These are phyloP conservation scores for Millerozyma miso DNA, from an alignment of 805 yeast genomes.

Conservation along the genomic window DNA sequence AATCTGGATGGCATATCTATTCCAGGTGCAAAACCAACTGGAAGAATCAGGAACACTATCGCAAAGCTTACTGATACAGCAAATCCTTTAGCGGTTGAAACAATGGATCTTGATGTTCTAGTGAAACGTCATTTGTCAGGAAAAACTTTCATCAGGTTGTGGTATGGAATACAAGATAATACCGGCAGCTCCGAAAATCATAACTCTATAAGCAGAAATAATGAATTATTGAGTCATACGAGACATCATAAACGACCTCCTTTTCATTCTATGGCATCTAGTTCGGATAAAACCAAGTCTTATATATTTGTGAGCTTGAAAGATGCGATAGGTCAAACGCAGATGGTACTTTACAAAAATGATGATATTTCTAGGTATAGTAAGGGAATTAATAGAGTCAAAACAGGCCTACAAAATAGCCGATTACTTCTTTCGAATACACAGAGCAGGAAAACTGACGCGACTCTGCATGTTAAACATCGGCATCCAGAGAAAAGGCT, in stretches of 20 bases:
- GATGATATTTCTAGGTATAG: constrained; percentile 24
- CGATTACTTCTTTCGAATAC: constrained; percentile 6
- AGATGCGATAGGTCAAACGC: constrained; percentile 23
- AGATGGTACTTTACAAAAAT: constrained; percentile 7
- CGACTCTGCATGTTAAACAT: neutral
- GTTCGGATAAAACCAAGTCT: neutral
- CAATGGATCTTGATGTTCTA: constrained; percentile 33
- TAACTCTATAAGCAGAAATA: constrained; percentile 5
- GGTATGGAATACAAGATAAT: constrained; percentile 10
- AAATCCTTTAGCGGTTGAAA: constrained; percentile 38
- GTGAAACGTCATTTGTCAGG: constrained; percentile 30
- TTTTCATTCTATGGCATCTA: neutral
- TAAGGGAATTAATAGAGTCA: constrained; percentile 33
- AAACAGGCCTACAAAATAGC: constrained; percentile 27
- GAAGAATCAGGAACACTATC: constrained; percentile 29
- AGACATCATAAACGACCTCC: neutral
- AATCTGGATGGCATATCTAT: constrained; percentile 14
- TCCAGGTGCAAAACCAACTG: constrained; percentile 14
- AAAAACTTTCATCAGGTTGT: constrained; percentile 28
- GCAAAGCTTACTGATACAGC: constrained; percentile 32
- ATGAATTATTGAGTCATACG: constrained; percentile 8
- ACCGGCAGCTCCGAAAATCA: constrained; percentile 9
- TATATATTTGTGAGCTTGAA: constrained; percentile 32
- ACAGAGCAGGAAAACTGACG: neutral
- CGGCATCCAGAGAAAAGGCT: neutral